phyloP scores from a whole-genome alignment of 805 yeast species.

The Saccharomycopsis babjevae region DNA sequence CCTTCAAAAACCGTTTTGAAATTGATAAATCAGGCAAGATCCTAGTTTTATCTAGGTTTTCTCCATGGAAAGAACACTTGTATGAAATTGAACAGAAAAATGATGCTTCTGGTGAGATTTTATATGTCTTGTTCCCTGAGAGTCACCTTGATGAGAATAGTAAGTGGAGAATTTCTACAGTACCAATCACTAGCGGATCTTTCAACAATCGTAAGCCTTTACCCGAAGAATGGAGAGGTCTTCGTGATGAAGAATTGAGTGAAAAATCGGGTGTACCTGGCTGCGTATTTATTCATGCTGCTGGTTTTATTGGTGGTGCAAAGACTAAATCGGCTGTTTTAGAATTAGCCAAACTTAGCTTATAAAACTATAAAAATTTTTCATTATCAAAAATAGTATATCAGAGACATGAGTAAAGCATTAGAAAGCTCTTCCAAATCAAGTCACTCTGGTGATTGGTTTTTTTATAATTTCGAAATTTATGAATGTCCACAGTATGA shows the following conservation, averaged over 20 bases:
- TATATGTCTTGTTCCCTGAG: slow-evolving; percentile 64
- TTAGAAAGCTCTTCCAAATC: no score
- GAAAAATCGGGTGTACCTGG: slow-evolving; percentile 71
- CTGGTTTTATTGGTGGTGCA: slow-evolving; percentile 96
- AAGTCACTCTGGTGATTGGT: no score
- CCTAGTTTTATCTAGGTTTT: slow-evolving; percentile 60
- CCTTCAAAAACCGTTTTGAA: slow-evolving; percentile 48
- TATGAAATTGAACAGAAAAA: slow-evolving; percentile 58
- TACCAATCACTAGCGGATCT: slow-evolving; percentile 66
- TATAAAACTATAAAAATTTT: not conserved
- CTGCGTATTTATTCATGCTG: slow-evolving; percentile 88
- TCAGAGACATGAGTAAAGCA: no score
- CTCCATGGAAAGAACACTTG: slow-evolving; percentile 94
- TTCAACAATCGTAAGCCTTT: slow-evolving; percentile 80
- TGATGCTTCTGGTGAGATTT: slow-evolving; percentile 42
- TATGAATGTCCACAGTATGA: no score
- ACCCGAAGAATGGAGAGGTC: slow-evolving; percentile 92
- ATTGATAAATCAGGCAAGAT: slow-evolving; percentile 66
- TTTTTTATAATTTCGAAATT: no score
- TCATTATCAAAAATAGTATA: no score
- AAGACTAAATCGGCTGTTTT: slow-evolving; percentile 69
- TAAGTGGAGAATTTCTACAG: slow-evolving; percentile 85
- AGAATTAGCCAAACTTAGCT: slow-evolving; percentile 43
- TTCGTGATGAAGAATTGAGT: slow-evolving; percentile 77
- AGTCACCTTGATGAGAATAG: slow-evolving; percentile 44